Conservation (phyloP, 1,284 basidiomycete species). For the Grifola frondosa region DNA sequence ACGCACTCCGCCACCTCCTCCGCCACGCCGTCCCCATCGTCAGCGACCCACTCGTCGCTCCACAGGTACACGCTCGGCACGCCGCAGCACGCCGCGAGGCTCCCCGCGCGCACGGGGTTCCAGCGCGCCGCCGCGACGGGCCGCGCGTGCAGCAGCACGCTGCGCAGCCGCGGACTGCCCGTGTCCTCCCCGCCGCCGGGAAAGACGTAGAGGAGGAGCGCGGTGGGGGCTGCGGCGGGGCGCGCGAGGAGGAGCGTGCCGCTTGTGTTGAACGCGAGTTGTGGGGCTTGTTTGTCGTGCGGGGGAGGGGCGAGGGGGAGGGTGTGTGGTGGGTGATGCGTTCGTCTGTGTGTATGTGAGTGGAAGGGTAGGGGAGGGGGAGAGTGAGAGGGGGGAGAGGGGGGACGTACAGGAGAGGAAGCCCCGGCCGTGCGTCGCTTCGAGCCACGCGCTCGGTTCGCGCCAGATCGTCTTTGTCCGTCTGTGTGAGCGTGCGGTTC, state of each 20-base stretch:
- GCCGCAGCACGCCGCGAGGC: constrained; percentile 68
- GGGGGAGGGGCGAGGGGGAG: constrained; percentile 45
- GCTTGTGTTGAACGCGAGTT: constrained; percentile 77
- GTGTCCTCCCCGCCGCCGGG: constrained; percentile 11
- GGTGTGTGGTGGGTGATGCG: constrained; percentile 55
- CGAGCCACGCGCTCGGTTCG: constrained; percentile 79
- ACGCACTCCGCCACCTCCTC: constrained; percentile 79
- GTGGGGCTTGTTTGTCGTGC: constrained; percentile 57
- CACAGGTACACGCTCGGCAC: constrained; percentile 71
- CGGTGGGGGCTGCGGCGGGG: constrained; percentile 62
- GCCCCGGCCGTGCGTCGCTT: constrained; percentile 73
- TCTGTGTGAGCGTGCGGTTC: no score
- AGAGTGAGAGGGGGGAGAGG: background rate
- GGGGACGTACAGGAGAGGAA: constrained; percentile 72
- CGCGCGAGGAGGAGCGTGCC: constrained; percentile 72
- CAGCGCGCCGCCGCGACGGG: constrained; percentile 65
- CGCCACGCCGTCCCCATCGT: constrained; percentile 28
- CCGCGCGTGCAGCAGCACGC: constrained; percentile 62
- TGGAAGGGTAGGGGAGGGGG: background rate
- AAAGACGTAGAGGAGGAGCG: constrained; percentile 38
- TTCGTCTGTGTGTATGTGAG: constrained; percentile 49
- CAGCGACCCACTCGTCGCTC: constrained; percentile 78
- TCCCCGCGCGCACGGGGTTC: constrained; percentile 76
- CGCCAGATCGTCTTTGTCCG: constrained; percentile 69
- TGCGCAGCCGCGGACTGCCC: constrained; percentile 41